Evolutionary conservation across 2,329 filamentous ascomycete species (phyloP).

Genomic region (Aspergillus pseudoglaucus): DNA sequence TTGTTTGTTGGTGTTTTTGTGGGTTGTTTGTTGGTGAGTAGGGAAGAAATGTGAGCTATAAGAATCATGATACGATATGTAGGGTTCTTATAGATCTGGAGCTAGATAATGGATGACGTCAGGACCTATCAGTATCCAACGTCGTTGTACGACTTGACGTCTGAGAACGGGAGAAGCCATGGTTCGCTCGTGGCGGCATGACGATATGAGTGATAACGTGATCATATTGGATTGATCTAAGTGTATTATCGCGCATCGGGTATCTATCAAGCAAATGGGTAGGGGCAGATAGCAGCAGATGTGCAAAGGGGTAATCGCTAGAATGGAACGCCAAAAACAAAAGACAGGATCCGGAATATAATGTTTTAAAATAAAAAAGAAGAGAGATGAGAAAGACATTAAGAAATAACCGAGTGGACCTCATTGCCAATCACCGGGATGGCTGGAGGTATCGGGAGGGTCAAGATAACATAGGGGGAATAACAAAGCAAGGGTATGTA

Average conservation of each 20-base stretch:
- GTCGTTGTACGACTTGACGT: not conserved
- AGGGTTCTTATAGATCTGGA: not conserved
- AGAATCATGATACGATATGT: not conserved
- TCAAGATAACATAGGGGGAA: conserved; percentile 1
- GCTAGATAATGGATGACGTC: not conserved
- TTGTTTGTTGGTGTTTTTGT: not conserved
- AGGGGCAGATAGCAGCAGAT: conserved; percentile 6
- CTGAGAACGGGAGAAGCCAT: not conserved
- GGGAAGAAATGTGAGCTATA: not conserved
- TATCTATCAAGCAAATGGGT: conserved; percentile 19
- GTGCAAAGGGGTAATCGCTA: not conserved
- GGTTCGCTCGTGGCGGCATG: not conserved
- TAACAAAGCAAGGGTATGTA: not conserved
- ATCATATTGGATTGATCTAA: not conserved
- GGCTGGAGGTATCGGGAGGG: not conserved
- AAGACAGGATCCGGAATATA: not conserved
- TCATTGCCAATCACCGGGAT: not conserved
- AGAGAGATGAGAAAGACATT: not conserved
- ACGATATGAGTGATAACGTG: not conserved
- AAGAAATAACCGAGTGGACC: not conserved
- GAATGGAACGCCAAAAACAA: not conserved
- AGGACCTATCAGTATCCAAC: not conserved
- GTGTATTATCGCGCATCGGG: conserved; percentile 17
- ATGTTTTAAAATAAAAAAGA: not conserved
- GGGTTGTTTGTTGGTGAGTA: not conserved